These are phyloP conservation scores for Pythium volutum DNA, from an alignment of 352 stramenopile genomes.

Conservation along the genomic window DNA sequence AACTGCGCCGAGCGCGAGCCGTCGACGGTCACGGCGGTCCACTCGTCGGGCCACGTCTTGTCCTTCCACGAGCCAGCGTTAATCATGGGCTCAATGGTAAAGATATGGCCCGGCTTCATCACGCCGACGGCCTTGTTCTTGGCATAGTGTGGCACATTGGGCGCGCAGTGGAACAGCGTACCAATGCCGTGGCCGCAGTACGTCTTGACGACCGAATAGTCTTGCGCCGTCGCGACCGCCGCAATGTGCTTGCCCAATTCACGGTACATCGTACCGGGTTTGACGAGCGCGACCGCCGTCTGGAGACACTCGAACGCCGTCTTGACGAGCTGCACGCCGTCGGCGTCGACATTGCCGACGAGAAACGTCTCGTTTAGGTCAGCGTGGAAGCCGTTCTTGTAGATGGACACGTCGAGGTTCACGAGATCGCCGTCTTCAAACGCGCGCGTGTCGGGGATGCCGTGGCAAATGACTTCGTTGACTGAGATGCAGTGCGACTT, in stretches of 20 bases:
- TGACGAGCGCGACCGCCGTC: slow-evolving; percentile 85
- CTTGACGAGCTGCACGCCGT: slow-evolving; percentile 90
- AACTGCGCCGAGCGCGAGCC: slow-evolving; percentile 95
- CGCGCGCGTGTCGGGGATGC: slow-evolving; percentile 95
- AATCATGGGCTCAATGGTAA: slow-evolving; percentile 99
- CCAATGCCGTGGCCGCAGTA: slow-evolving; percentile 99
- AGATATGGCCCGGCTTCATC: slow-evolving; percentile 97
- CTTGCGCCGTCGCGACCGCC: slow-evolving; percentile 74
- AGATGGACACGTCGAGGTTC: slow-evolving; percentile 98
- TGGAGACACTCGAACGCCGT: slow-evolving; percentile 94
- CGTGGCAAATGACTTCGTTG: slow-evolving; percentile 97
- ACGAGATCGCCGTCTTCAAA: slow-evolving; percentile 97
- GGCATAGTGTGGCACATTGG: slow-evolving; percentile 97
- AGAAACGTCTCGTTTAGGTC: slow-evolving; percentile 99
- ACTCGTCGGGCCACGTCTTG: slow-evolving; percentile 97
- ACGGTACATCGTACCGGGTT: slow-evolving; percentile 94
- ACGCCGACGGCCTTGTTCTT: slow-evolving; percentile 98
- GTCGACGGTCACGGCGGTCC: slow-evolving; percentile 96
- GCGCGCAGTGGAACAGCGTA: slow-evolving; percentile 94
- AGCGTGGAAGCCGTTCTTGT: slow-evolving; percentile 96
- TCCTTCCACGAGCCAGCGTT: slow-evolving; percentile 93
- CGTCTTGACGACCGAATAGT: slow-evolving; percentile 94
- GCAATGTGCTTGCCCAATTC: slow-evolving; percentile 95
- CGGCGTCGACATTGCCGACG: slow-evolving; percentile 95
- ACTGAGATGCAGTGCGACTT: slow-evolving; percentile 91